A percentile compares a stretch with the other conserved stretches of the same genome.
Evolutionary conservation across 352 stramenopile genomes (phyloP).

Genomic region (Saprolegnia parasitica): DNA sequence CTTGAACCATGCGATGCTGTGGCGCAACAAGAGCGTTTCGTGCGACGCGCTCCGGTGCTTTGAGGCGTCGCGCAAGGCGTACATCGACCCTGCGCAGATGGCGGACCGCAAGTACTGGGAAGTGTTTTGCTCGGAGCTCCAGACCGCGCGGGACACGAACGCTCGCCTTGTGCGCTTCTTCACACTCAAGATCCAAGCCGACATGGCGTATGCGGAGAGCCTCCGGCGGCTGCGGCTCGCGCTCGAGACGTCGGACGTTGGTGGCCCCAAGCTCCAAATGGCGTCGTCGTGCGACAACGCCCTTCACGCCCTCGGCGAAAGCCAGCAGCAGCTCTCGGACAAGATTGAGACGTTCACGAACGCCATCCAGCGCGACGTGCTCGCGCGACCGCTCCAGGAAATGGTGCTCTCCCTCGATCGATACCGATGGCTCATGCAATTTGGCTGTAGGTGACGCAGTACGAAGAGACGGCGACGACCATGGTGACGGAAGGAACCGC

Average conservation of each 20-base stretch:
- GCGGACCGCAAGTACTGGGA: slow-evolving; percentile 70
- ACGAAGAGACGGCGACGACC: slow-evolving; percentile 45
- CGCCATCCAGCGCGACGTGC: slow-evolving; percentile 65
- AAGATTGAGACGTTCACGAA: slow-evolving; percentile 74
- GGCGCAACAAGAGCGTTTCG: slow-evolving; percentile 55
- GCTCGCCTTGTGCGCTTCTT: slow-evolving; percentile 64
- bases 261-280: slow-evolving; percentile 30
- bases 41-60: slow-evolving; percentile 62
- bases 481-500: slow-evolving; percentile 57
- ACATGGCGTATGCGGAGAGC: slow-evolving; percentile 70
- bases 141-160: slow-evolving; percentile 59
- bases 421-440: background rate
- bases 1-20: slow-evolving; percentile 40
- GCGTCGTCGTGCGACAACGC: slow-evolving; percentile 56
- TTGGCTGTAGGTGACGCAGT: slow-evolving; percentile 35
- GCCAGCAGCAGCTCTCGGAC: slow-evolving; percentile 71
- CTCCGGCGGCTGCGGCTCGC: slow-evolving; percentile 53
- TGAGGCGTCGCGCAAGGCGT: slow-evolving; percentile 51
- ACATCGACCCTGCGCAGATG: slow-evolving; percentile 67
- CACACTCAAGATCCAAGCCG: slow-evolving; percentile 52
- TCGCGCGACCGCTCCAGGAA: slow-evolving; percentile 60
- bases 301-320: slow-evolving; percentile 54
- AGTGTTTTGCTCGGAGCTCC: slow-evolving; percentile 71
- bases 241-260: slow-evolving; percentile 35
- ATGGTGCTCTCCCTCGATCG: slow-evolving; percentile 36